phyloP scores from a whole-genome alignment of 2,329 filamentous ascomycete genomes.

The Apiospora aurea region DNA sequence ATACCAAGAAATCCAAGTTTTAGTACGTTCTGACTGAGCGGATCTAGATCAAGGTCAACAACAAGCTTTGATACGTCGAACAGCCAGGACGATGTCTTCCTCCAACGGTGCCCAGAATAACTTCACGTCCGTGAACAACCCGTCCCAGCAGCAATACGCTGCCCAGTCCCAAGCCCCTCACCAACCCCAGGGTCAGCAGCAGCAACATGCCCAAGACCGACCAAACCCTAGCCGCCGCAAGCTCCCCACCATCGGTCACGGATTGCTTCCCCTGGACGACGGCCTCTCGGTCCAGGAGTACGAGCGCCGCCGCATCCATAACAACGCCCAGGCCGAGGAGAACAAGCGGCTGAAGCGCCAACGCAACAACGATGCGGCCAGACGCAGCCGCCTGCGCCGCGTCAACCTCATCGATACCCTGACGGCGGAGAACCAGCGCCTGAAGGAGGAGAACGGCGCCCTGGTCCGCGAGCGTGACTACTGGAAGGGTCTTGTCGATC shows the following conservation, averaged over 20 bases:
- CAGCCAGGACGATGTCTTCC: not conserved
- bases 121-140: not conserved
- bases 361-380: slow-evolving; percentile 23
- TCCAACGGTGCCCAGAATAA: not conserved
- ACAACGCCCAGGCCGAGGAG: not conserved
- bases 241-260: not conserved
- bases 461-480: slow-evolving; percentile 18
- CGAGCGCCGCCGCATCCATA: not conserved
- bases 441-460: slow-evolving; percentile 9
- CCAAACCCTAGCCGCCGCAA: not conserved
- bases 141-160: not conserved
- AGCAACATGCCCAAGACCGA: not conserved
- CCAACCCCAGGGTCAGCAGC: not conserved
- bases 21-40: not conserved
- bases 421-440: not conserved
- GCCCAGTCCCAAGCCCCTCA: not conserved
- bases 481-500: slow-evolving; percentile 15
- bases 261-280: slow-evolving; percentile 13
- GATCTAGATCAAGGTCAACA: not conserved
- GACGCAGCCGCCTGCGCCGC: slow-evolving; percentile 15
- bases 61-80: not conserved
- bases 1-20: not conserved
- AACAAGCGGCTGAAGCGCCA: slow-evolving; percentile 13
- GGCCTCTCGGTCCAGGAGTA: slow-evolving; percentile 1
- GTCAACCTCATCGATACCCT: not conserved